Evolutionary conservation across 352 stramenopile genomes (phyloP), one percentile per base, ranked within the genome.

Genomic region (Globisporangium sylvaticum): DNA sequence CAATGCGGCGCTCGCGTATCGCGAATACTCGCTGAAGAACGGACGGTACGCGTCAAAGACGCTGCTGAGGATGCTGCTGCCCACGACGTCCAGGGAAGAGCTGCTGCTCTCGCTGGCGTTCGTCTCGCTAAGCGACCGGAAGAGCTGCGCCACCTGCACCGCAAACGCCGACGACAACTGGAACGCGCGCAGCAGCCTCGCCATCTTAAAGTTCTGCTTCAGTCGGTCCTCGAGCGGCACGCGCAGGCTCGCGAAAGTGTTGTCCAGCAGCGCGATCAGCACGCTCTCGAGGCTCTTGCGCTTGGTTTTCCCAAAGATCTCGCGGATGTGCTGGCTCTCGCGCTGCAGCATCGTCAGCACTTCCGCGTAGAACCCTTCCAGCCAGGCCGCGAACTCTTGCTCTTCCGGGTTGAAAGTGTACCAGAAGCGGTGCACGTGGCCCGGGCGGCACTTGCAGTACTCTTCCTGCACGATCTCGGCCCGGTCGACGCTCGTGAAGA

Each of bases 221-320:
- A 93, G 46, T 1, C 81, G 85, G 32, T 88, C 74, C 37, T 76
- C 77, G 22, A 91, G 89, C 1, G 80, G 84, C 48, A 79, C 74
- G 7, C 66, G 77, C 7, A 93, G 68, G 1, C 76, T 67, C 34
- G 75, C 67, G 12, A 91, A 66, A 44, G 80, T 89, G 59, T 81
- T 79, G 46, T 80, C 59, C 4, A 93, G 67, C 48, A 93, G 54
- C 29, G 65, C 63, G 3, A 83, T 59, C 24, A 90, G 72, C 46
- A 90, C 65, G 48, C 15, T 25, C 10, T 67, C 22, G 10, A 75
- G 58, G n/a, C 54, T 58, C 8, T 76, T 64, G 0, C 54, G 6
- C 14, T 44, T 59, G 27, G 29, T n/a, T 44, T 4, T 59, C 1
- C 76, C 77, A 65, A 91, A 93, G 39, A 93, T 71, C 34, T 87